Evolutionary conservation across 2,329 filamentous ascomycete genomes (phyloP).

Genomic region (Aspergillus flavus): DNA sequence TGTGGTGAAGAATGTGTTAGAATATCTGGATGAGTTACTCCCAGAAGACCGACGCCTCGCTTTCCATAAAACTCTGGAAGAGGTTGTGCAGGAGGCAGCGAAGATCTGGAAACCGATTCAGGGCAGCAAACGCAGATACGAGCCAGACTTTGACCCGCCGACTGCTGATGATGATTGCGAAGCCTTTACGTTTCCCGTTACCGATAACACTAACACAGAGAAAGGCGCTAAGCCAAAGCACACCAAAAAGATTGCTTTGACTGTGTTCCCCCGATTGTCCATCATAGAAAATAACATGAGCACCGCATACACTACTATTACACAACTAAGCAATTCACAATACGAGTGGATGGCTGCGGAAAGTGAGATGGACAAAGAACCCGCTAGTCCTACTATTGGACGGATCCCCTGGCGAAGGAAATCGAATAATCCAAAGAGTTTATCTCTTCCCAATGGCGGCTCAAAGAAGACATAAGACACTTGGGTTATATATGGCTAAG

Average conservation of each 20-base stretch:
- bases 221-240: not conserved
- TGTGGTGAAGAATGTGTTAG: not conserved
- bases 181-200: not conserved
- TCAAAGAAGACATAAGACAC: not conserved
- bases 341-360: not conserved
- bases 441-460: not conserved
- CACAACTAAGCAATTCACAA: not conserved
- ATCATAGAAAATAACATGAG: not conserved
- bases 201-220: not conserved
- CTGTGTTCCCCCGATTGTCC: not conserved
- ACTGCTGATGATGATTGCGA: not conserved
- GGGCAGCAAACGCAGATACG: not conserved
- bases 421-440: not conserved
- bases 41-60: not conserved
- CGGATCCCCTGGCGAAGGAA: not conserved
- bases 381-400: not conserved
- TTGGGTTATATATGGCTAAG: no score
- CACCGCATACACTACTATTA: not conserved
- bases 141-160: not conserved
- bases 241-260: rapidly evolving
- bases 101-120: not conserved
- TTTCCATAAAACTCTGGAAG: not conserved
- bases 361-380: not conserved
- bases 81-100: not conserved
- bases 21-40: not conserved